Conservation (phyloP, 2,329 filamentous ascomycete genomes). For the Ampelomyces quisqualis region DNA sequence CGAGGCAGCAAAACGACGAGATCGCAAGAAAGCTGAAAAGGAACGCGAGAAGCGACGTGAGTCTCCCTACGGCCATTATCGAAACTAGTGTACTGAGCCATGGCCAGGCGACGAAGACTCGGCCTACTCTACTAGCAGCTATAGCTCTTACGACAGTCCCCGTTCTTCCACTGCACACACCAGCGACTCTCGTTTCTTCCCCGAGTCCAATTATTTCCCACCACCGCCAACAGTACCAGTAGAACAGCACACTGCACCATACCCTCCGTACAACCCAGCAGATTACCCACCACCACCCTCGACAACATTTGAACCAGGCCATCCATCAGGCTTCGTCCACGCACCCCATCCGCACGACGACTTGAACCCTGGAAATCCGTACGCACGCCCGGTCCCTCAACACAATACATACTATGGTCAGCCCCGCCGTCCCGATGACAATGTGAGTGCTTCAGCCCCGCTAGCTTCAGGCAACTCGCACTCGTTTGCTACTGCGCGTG, state of each 20-base stretch:
- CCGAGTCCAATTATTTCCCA: conserved; percentile 51
- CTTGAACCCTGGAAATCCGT: conserved; percentile 30
- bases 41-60: conserved; percentile 54
- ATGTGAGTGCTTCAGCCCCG: conserved; percentile 52
- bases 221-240: conserved; percentile 46
- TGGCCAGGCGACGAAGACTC: conserved; percentile 38
- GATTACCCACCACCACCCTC: conserved; percentile 45
- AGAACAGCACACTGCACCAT: conserved; percentile 24
- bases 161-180: conserved; percentile 37
- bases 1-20: conserved; percentile 57
- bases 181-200: conserved; percentile 46
- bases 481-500: conserved; percentile 26
- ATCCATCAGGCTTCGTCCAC: conserved; percentile 33
- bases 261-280: conserved; percentile 45
- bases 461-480: conserved; percentile 30
- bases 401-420: conserved; percentile 37
- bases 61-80: conserved; percentile 28
- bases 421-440: conserved; percentile 44
- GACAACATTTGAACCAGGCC: conserved; percentile 26
- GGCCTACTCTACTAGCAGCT: conserved; percentile 38
- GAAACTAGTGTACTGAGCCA: conserved; percentile 21
- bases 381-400: conserved; percentile 25
- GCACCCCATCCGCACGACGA: conserved; percentile 30
- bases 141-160: conserved; percentile 28
- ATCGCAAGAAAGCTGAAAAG: conserved; percentile 57